phyloP scores from a whole-genome alignment of 257 asterid genomes.

The Solanum bukasovii region DNA sequence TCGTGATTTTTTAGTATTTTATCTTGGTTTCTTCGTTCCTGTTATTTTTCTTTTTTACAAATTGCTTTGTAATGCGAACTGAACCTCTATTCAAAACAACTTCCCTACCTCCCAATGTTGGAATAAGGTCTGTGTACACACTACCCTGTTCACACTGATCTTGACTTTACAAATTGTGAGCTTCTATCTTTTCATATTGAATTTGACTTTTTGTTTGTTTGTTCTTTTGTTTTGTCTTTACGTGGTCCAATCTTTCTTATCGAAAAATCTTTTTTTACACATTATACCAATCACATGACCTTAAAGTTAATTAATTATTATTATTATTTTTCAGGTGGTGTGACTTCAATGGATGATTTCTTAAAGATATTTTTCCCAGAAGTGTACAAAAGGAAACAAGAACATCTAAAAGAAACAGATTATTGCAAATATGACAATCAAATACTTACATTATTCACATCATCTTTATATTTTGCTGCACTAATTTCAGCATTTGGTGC shows the following conservation, averaged over 20 bases:
- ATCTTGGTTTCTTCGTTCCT: neutral
- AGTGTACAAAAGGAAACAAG: constrained; percentile 40
- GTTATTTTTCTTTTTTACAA: neutral
- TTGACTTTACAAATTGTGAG: neutral
- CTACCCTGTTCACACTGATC: neutral
- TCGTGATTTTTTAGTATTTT: neutral
- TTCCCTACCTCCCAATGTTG: neutral
- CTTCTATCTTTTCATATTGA: neutral
- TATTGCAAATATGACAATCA: constrained; percentile 71
- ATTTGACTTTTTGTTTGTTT: neutral
- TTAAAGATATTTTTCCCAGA: constrained; percentile 52
- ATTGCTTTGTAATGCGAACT: neutral
- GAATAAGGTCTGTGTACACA: fast-evolving
- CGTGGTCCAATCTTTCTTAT: neutral
- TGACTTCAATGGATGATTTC: constrained; percentile 74
- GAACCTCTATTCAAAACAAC: neutral
- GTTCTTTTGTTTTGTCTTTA: neutral
- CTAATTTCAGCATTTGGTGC: constrained; percentile 54
- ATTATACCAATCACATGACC: neutral
- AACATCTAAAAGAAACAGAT: constrained; percentile 31
- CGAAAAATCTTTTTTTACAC: neutral
- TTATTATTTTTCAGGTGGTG: constrained; percentile 42
- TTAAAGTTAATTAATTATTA: too few relatives aligned
- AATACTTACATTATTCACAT: constrained; percentile 63
- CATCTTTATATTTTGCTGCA: constrained; percentile 67